Base-by-base conservation (phyloP, 2,329 filamentous ascomycete species). In the Cladosporium sp. region DNA sequence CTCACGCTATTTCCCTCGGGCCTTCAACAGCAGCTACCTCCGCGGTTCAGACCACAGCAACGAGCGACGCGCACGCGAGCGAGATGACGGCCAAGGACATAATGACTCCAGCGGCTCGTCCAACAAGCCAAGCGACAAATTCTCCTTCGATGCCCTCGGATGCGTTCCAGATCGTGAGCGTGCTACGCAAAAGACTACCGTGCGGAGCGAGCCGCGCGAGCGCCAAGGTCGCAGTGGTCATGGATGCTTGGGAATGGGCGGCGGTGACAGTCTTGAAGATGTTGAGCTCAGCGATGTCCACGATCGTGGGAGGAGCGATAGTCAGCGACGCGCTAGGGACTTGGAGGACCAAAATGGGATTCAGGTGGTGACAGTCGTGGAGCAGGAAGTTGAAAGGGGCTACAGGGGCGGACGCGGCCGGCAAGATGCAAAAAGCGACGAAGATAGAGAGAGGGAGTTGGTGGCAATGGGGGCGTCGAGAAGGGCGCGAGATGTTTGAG, bases 1-100 rank as follows among this genome's bases (percentile, higher is more conserved):
- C 47, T 56, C 68, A 24, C 66, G 65, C 6, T 64, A 70, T 53
- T 67, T 74, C 39, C 74, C 74, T 1, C 58, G 60, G 2, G 57
- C 75, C 24, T 63, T 75, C 58, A 32, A 32, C 12, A 57, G 51
- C 19, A 37, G 28, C n/a, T 48, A 59, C 34, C 22, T 51, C 7
- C 24, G 42, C 2, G 49, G 22, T 25, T 58, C 58, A 12, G 48
- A 54, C 3, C 40, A 54, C 12, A 56, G 50, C 20, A 42, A 54
- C n/a, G 37, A 35, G 10, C 22, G 42, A 9, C 24, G 22, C 2
- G 15, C 20, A 9, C 10, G 19, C 5, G 19, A n/a, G 36, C n/a
- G 36, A 15, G 10, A 20, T n/a, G 22, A 19, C 2, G 36, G 36
- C 4, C n/a, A n/a, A n/a, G n/a, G n/a, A n/a, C n/a, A n/a, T n/a